phyloP scores from a whole-genome alignment of 2,329 filamentous ascomycete species.

The Hymenoscyphus albidus region DNA sequence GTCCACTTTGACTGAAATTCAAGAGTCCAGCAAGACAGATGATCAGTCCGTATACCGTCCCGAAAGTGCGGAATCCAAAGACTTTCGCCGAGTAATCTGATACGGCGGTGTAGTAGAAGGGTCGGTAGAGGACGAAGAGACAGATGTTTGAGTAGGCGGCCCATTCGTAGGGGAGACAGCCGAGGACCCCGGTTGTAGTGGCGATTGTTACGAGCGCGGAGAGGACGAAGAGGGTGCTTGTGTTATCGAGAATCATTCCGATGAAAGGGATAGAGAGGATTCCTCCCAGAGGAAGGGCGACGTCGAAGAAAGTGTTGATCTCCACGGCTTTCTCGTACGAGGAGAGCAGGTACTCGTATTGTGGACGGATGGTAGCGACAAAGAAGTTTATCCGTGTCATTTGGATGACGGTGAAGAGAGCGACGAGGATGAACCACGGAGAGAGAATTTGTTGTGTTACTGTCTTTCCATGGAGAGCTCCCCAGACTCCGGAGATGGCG shows the following conservation, averaged over 20 bases:
- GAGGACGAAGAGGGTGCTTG: constrained; percentile 69
- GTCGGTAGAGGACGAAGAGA: constrained; percentile 80
- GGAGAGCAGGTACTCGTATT: constrained; percentile 73
- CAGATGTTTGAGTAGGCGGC: constrained; percentile 72
- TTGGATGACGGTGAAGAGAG: constrained; percentile 69
- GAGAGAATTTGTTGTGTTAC: constrained; percentile 70
- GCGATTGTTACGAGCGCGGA: constrained; percentile 65
- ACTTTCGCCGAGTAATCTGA: constrained; percentile 89
- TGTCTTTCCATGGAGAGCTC: constrained; percentile 71
- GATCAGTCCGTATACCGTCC: constrained; percentile 88
- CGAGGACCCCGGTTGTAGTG: constrained; percentile 71
- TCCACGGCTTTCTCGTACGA: constrained; percentile 57
- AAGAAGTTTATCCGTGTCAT: constrained; percentile 90
- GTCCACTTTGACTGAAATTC: constrained; percentile 77
- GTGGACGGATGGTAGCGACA: constrained; percentile 77
- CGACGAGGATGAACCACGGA: constrained; percentile 82
- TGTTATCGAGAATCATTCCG: constrained; percentile 72
- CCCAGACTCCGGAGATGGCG: constrained; percentile 71
- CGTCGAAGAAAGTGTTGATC: constrained; percentile 82
- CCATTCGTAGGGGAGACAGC: constrained; percentile 66
- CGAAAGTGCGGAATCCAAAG: constrained; percentile 87
- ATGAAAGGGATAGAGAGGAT: constrained; percentile 85
- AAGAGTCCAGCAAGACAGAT: constrained; percentile 81
- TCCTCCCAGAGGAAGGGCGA: constrained; percentile 79
- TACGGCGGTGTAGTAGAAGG: constrained; percentile 87